These are phyloP conservation scores for Colletotrichum kahawae DNA, from an alignment of 2,329 filamentous ascomycete species.

Conservation along the genomic window DNA sequence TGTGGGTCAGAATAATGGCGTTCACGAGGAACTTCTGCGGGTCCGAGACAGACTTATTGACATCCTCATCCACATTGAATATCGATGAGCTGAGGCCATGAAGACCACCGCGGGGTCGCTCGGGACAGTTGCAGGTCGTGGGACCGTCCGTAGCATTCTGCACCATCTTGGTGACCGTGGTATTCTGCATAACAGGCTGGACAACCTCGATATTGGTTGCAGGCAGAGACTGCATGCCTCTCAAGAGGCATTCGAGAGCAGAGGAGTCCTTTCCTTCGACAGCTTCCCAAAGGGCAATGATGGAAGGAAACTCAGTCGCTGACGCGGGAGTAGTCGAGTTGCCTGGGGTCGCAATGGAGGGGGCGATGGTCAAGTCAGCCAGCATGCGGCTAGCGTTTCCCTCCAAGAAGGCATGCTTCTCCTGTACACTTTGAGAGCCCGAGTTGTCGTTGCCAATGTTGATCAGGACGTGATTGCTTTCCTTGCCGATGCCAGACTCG, in stretches of 20 bases:
- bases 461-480: not conserved
- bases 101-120: not conserved
- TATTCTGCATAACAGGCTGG: not conserved
- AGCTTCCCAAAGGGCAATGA: not conserved
- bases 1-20: not conserved
- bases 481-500: not conserved
- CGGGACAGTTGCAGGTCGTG: not conserved
- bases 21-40: conserved; percentile 5
- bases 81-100: not conserved
- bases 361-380: not conserved
- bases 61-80: not conserved
- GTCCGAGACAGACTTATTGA: not conserved
- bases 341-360: not conserved
- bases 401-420: not conserved
- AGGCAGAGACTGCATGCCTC: not conserved
- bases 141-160: not conserved
- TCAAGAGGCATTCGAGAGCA: not conserved
- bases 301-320: not conserved
- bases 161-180: not conserved
- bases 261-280: not conserved
- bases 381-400: not conserved
- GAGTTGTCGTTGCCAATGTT: not conserved
- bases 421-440: not conserved
- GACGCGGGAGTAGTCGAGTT: not conserved
- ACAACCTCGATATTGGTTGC: not conserved